Conservation (phyloP, 495 filamentous ascomycete genomes). For the Barbatosphaeria neglecta region DNA sequence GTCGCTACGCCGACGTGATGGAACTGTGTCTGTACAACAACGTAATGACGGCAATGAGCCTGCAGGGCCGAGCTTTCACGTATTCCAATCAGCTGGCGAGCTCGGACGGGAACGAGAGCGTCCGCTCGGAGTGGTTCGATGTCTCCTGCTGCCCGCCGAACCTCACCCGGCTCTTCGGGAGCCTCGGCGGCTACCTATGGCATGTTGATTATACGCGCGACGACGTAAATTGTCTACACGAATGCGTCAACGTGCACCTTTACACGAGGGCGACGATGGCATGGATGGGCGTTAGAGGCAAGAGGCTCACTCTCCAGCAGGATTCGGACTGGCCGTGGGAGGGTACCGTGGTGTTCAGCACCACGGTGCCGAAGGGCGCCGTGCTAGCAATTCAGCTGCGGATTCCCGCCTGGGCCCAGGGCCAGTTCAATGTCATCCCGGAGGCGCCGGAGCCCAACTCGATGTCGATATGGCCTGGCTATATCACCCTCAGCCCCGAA, state of each 20-base stretch:
- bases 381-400: constrained; percentile 29
- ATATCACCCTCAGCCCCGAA: constrained; percentile 28
- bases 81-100: constrained; percentile 48
- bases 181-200: constrained; percentile 45
- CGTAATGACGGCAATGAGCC: constrained; percentile 40
- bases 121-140: constrained; percentile 41
- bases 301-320: constrained; percentile 30
- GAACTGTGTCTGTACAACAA: constrained; percentile 50
- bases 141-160: constrained; percentile 50
- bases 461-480: constrained; percentile 27
- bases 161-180: constrained; percentile 38
- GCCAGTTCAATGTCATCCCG: constrained; percentile 24
- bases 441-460: not conserved
- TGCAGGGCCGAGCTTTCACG: constrained; percentile 40
- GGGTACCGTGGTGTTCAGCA: constrained; percentile 34
- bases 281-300: constrained; percentile 23
- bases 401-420: constrained; percentile 39
- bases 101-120: constrained; percentile 30
- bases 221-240: no score
- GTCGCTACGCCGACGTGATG: constrained; percentile 45
- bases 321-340: constrained; percentile 45
- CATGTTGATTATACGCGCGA: no score
- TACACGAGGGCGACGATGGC: constrained; percentile 36
- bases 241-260: constrained; percentile 38
- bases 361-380: constrained; percentile 17